A percentile compares a stretch with the other conserved stretches of the same genome.
These are phyloP conservation scores for Podospora appendiculata DNA, from an alignment of 495 filamentous ascomycete species.

Conservation along the genomic window DNA sequence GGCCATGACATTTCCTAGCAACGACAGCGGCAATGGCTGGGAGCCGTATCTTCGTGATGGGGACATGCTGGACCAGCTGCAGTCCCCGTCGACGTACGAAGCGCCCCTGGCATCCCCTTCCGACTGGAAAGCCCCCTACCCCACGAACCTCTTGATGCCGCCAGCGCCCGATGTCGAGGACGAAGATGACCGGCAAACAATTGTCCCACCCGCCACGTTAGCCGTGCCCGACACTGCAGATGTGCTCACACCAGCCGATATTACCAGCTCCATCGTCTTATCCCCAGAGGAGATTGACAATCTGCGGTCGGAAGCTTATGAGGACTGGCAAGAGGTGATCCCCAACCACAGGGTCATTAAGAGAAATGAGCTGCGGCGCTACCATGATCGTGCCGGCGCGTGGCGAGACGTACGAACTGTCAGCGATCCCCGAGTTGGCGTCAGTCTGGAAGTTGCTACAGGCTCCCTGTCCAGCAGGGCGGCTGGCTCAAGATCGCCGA, in stretches of 20 bases:
- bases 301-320: not conserved
- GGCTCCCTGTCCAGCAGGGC: constrained; percentile 19
- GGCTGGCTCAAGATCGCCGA: constrained; percentile 8
- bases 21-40: constrained; percentile 25
- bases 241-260: not conserved
- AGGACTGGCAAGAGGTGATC: constrained; percentile 16
- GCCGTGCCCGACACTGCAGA: not conserved
- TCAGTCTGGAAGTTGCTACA: constrained; percentile 32
- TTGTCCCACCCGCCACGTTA: constrained; percentile 1
- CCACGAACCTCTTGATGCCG: constrained; percentile 15
- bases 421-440: constrained; percentile 37
- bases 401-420: constrained; percentile 36
- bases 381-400: constrained; percentile 40
- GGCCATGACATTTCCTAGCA: constrained; percentile 22
- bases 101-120: not conserved
- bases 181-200: constrained; percentile 11
- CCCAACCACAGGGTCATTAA: constrained; percentile 39
- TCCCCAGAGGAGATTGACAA: not conserved
- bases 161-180: constrained; percentile 7
- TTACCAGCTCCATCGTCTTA: not conserved
- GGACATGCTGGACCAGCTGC: constrained; percentile 4
- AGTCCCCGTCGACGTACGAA: constrained; percentile 1
- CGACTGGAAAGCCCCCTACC: constrained; percentile 12
- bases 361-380: constrained; percentile 30
- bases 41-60: constrained; percentile 7